Evolutionary conservation across 345 rosid genomes (phyloP).

Genomic region (Sonneratia caseolaris): DNA sequence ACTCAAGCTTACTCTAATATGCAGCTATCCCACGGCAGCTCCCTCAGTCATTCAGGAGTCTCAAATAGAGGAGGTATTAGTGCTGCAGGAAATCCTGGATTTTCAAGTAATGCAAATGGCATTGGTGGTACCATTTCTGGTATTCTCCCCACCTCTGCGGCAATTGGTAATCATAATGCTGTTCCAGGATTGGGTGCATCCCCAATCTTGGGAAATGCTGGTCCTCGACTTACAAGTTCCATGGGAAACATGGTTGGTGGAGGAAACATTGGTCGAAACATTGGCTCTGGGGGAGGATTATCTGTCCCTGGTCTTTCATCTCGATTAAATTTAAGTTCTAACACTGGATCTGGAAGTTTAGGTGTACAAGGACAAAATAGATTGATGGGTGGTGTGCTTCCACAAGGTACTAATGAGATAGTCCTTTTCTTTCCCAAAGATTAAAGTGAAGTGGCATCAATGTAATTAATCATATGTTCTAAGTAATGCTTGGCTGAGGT

Average conservation of each 20-base stretch:
- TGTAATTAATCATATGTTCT: neutral
- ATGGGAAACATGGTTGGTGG: slow-evolving; percentile 94
- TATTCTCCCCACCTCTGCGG: slow-evolving; percentile 80
- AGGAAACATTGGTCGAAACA: slow-evolving; percentile 75
- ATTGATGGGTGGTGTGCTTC: slow-evolving; percentile 70
- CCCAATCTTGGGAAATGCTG: slow-evolving; percentile 80
- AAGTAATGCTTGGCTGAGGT: neutral
- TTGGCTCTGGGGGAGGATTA: slow-evolving; percentile 80
- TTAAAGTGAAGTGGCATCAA: neutral
- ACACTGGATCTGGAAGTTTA: slow-evolving; percentile 78
- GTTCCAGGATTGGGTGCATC: slow-evolving; percentile 89
- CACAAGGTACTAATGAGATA: slow-evolving; percentile 50
- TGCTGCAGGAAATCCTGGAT: slow-evolving; percentile 85
- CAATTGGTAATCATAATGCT: slow-evolving; percentile 69
- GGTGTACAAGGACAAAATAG: slow-evolving; percentile 86
- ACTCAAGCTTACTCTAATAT: slow-evolving; percentile 11
- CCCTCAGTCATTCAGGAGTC: slow-evolving; percentile 89
- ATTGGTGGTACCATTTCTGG: slow-evolving; percentile 92
- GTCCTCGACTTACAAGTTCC: slow-evolving; percentile 76
- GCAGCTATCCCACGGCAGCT: slow-evolving; percentile 85
- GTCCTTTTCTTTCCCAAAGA: neutral
- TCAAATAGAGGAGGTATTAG: slow-evolving; percentile 79
- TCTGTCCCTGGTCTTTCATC: slow-evolving; percentile 85
- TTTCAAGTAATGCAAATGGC: slow-evolving; percentile 76
- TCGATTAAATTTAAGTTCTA: slow-evolving; percentile 59